Percentiles rank a stretch among this genome's conserved stretches.
Evolutionary conservation across 192 early-diverging fungal genomes (phyloP).

Genomic region (Funneliformis mosseae): DNA sequence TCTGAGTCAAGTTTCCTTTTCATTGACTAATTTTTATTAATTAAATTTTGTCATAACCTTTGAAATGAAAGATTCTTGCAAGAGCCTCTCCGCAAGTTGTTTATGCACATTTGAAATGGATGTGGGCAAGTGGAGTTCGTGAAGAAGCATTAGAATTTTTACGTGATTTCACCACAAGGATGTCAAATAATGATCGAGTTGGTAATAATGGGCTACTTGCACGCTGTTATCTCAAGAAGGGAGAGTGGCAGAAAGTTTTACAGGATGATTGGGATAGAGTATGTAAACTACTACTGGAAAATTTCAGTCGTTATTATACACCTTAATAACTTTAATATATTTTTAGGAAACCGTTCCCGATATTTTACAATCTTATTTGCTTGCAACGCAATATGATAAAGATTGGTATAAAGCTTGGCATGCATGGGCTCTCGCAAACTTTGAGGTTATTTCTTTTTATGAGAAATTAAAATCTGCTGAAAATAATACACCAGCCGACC

Average conservation of each 20-base stretch:
- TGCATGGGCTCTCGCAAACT: constrained; percentile 91
- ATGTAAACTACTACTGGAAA: not conserved
- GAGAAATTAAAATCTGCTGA: constrained; percentile 56
- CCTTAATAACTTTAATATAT: not conserved
- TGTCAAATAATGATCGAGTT: constrained; percentile 72
- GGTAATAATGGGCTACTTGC: constrained; percentile 60
- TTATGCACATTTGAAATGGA: constrained; percentile 90
- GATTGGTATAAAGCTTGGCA: constrained; percentile 99
- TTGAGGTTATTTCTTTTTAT: constrained; percentile 81
- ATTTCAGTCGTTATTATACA: no score
- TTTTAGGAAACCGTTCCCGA: constrained; percentile 60
- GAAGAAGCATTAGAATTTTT: constrained; percentile 75
- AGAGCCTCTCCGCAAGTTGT: constrained; percentile 65
- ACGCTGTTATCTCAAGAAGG: constrained; percentile 90
- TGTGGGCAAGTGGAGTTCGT: constrained; percentile 75
- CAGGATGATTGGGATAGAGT: constrained; percentile 53
- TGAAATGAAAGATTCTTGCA: not conserved
- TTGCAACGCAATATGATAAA: constrained; percentile 86
- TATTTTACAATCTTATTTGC: constrained; percentile 78
- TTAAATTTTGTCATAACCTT: not conserved
- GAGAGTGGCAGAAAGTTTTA: constrained; percentile 85
- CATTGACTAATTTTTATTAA: not conserved
- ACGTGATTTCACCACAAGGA: constrained; percentile 73
- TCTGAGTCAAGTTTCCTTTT: not conserved
- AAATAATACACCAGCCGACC: constrained; percentile 39